phyloP scores from a whole-genome alignment of 2,329 filamentous ascomycete species.

The Ophiostoma angusticollis region DNA sequence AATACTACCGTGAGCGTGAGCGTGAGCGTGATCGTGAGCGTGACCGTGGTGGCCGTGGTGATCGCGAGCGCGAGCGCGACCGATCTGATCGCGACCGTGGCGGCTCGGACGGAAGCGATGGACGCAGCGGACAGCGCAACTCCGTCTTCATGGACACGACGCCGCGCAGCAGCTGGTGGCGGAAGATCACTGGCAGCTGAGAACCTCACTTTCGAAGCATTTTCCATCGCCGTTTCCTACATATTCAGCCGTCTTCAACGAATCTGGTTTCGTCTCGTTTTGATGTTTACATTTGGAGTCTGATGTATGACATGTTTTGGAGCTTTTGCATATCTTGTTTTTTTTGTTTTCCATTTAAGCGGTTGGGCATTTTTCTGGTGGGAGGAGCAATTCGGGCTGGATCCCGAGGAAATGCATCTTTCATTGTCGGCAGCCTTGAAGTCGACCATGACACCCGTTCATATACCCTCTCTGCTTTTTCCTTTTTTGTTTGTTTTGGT shows the following conservation, averaged over 20 bases:
- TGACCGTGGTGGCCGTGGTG: slow-evolving; percentile 15
- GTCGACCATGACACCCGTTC: no score
- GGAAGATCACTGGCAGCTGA: slow-evolving; percentile 32
- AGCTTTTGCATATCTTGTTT: no score
- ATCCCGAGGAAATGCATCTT: no score
- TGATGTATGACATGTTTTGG: no score
- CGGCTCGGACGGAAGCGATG: slow-evolving; percentile 23
- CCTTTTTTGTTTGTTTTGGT: no score
- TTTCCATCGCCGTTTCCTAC: no score
- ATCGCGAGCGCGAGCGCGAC: slow-evolving; percentile 18
- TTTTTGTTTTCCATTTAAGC: not conserved
- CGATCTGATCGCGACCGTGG: slow-evolving; percentile 2
- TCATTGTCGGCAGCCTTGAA: no score
- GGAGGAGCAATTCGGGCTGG: no score
- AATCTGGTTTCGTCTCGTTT: no score
- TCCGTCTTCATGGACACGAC: slow-evolving; percentile 32
- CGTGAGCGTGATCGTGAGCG: slow-evolving; percentile 16
- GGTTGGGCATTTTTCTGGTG: not conserved
- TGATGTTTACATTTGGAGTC: no score
- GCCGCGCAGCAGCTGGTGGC: slow-evolving; percentile 47
- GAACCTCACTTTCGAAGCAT: not conserved
- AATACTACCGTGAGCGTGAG: not conserved
- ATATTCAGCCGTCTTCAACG: no score
- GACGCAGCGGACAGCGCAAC: slow-evolving; percentile 26
- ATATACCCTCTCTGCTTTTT: no score